Conservation (phyloP, 805 yeast genomes). For the Jamesozyma lodderae region DNA sequence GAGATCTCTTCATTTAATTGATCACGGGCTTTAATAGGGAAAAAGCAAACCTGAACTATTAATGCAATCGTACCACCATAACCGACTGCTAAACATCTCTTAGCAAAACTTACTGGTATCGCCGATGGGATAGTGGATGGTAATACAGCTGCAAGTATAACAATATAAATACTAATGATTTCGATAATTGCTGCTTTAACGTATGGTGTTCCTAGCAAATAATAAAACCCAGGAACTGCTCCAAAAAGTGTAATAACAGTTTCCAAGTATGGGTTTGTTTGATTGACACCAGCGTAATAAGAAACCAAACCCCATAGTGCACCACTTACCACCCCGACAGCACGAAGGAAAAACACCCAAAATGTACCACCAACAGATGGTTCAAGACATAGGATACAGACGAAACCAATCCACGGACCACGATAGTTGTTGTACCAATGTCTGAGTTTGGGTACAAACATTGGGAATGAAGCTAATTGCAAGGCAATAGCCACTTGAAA, state of each 20-base stretch:
- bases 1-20: constrained; percentile 37
- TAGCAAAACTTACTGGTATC: constrained; percentile 38
- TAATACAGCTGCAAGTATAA: constrained; percentile 36
- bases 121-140: constrained; percentile 34
- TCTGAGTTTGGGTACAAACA: constrained; percentile 39
- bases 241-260: constrained; percentile 36
- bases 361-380: constrained; percentile 45
- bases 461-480: constrained; percentile 42
- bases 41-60: constrained; percentile 36
- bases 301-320: constrained; percentile 43
- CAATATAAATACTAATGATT: constrained; percentile 39
- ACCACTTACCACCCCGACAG: constrained; percentile 40
- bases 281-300: constrained; percentile 37
- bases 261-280: constrained; percentile 35
- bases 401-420: constrained; percentile 49
- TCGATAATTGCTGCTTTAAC: constrained; percentile 44
- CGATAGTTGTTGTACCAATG: constrained; percentile 41
- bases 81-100: constrained; percentile 42
- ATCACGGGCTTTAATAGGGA: constrained; percentile 42
- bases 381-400: constrained; percentile 40
- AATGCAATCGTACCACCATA: constrained; percentile 43
- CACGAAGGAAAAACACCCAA: constrained; percentile 39
- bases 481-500: constrained; percentile 38
- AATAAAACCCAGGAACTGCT: constrained; percentile 39
- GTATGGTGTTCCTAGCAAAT: constrained; percentile 37